Evolutionary conservation across 2,329 filamentous ascomycete genomes (phyloP).

Genomic region (Akanthomyces muscarius): DNA sequence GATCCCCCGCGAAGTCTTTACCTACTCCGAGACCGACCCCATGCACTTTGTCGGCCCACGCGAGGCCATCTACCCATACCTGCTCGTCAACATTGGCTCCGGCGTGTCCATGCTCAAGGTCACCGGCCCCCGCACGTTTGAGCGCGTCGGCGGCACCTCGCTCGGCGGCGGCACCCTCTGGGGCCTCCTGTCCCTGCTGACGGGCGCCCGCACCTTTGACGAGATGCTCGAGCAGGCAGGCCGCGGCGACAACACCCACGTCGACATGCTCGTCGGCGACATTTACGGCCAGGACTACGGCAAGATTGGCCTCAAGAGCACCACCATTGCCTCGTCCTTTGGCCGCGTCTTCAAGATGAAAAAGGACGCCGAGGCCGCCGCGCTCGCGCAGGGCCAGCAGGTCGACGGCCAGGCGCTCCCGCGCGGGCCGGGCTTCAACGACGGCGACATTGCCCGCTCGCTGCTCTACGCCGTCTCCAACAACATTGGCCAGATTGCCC

Average conservation of each 20-base stretch:
- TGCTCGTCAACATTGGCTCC: constrained; percentile 96
- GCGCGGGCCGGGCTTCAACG: constrained; percentile 55
- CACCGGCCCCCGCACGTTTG: constrained; percentile 77
- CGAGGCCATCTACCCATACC: constrained; percentile 87
- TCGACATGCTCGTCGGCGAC: constrained; percentile 96
- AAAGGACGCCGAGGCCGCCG: constrained; percentile 71
- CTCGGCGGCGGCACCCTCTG: constrained; percentile 96
- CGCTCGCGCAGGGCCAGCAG: constrained; percentile 36
- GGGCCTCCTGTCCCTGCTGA: constrained; percentile 87
- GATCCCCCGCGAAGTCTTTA: constrained; percentile 95
- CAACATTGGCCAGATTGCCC: constrained; percentile 97
- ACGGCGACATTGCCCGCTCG: constrained; percentile 83
- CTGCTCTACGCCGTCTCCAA: constrained; percentile 94
- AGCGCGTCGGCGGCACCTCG: constrained; percentile 91
- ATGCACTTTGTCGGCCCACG: constrained; percentile 82
- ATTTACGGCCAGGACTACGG: constrained; percentile 96
- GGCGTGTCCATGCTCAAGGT: constrained; percentile 98
- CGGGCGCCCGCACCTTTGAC: constrained; percentile 92
- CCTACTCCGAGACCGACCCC: constrained; percentile 84
- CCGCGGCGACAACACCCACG: constrained; percentile 82
- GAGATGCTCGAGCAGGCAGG: constrained; percentile 94
- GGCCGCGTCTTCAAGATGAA: constrained; percentile 96
- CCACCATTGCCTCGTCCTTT: constrained; percentile 92
- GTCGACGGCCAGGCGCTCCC: constrained; percentile 26
- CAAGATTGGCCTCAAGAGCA: constrained; percentile 94